phyloP scores from a whole-genome alignment of 129 eudicot species.

The Glebionis coronaria region DNA sequence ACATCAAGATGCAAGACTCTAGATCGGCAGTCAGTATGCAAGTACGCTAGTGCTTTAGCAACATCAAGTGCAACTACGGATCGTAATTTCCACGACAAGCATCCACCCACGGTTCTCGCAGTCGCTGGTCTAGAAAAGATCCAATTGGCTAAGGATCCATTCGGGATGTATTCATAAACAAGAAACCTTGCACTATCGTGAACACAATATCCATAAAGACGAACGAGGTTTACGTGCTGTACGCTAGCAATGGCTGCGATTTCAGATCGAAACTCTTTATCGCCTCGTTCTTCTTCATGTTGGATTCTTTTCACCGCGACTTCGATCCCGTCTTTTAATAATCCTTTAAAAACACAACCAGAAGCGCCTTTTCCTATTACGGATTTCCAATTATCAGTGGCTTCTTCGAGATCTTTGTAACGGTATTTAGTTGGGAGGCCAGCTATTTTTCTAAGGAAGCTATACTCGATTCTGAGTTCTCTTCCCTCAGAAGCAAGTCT shows the following conservation, averaged over 20 bases:
- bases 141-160: constrained; percentile 80
- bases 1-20: constrained; percentile 76
- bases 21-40: constrained; percentile 81
- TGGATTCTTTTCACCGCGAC: constrained; percentile 80
- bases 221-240: constrained; percentile 76
- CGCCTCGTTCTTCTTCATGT: constrained; percentile 67
- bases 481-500: constrained; percentile 56
- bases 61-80: constrained; percentile 65
- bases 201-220: constrained; percentile 59
- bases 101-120: constrained; percentile 39
- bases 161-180: constrained; percentile 60
- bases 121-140: constrained; percentile 42
- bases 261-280: constrained; percentile 70
- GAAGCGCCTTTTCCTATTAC: constrained; percentile 76
- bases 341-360: constrained; percentile 63
- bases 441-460: constrained; percentile 79
- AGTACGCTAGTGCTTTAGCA: constrained; percentile 72
- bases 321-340: constrained; percentile 55
- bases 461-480: constrained; percentile 77
- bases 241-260: constrained; percentile 87
- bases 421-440: constrained; percentile 80
- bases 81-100: constrained; percentile 70
- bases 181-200: constrained; percentile 43
- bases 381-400: constrained; percentile 56
- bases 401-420: constrained; percentile 58